Evolutionary conservation across 148 eudicot species (phyloP).

Genomic region (Vaccinium myrtillus): DNA sequence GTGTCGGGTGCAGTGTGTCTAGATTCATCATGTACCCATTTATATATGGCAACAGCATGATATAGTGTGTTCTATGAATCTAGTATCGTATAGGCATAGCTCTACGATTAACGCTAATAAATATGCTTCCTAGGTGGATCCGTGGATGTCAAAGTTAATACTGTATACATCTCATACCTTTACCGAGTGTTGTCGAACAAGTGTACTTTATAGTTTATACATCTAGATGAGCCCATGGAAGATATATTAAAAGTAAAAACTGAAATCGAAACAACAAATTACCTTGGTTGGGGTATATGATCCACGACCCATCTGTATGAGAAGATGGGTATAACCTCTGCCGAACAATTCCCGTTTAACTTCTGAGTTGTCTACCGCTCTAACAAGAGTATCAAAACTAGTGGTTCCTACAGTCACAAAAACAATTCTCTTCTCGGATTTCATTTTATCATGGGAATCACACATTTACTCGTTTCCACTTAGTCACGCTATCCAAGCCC

Average conservation of each 20-base stretch:
- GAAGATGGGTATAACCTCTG: slow-evolving; percentile 77
- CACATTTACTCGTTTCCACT: slow-evolving; percentile 34
- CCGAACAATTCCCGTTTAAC: slow-evolving; percentile 59
- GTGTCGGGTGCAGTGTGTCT: not conserved
- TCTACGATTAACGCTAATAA: not conserved
- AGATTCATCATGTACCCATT: not conserved
- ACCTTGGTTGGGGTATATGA: slow-evolving; percentile 76
- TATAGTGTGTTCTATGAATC: not conserved
- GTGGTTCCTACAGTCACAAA: slow-evolving; percentile 95
- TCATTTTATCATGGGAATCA: slow-evolving; percentile 23
- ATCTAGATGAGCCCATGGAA: not conserved
- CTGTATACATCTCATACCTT: too few species aligned
- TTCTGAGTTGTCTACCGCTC: slow-evolving; percentile 64
- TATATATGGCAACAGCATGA: not conserved
- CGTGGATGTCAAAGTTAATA: too few species aligned
- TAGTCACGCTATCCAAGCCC: not conserved
- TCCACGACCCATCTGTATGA: slow-evolving; percentile 91
- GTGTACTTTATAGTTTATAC: too few species aligned
- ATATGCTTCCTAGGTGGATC: not conserved
- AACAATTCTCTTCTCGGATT: slow-evolving; percentile 49
- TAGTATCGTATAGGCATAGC: not conserved
- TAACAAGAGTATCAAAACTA: slow-evolving; percentile 76
- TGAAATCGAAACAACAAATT: slow-evolving; percentile 18
- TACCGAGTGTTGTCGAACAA: too few species aligned
- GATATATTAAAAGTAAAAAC: not conserved